Conservation (phyloP, 2,329 filamentous ascomycete genomes). For the Fusarium sulawesiense region DNA sequence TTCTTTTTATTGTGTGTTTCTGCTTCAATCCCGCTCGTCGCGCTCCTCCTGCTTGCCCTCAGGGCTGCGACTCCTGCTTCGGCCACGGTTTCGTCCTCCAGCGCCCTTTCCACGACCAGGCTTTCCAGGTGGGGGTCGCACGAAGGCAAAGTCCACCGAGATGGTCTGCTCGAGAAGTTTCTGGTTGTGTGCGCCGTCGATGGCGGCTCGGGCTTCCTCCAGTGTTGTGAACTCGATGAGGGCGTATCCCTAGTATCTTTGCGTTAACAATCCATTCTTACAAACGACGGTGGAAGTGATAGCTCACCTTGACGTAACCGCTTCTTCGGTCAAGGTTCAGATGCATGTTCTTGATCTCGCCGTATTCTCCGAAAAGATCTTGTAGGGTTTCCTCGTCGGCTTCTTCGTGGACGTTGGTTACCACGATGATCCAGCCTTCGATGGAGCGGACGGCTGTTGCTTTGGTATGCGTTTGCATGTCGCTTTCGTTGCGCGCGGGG, state of each 20-base stretch:
- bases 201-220: constrained; percentile 82
- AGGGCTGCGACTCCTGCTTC: constrained; percentile 64
- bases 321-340: constrained; percentile 84
- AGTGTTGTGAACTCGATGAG: constrained; percentile 86
- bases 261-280: neutral
- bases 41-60: constrained; percentile 51
- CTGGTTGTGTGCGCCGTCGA: constrained; percentile 80
- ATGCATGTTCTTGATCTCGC: constrained; percentile 88
- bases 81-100: constrained; percentile 56
- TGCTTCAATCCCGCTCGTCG: constrained; percentile 48
- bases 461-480: constrained; percentile 78
- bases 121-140: constrained; percentile 76
- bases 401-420: constrained; percentile 89
- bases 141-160: constrained; percentile 85
- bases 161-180: constrained; percentile 86
- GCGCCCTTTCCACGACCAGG: constrained; percentile 54
- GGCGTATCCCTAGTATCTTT: constrained; percentile 74
- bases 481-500: constrained; percentile 64
- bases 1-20: neutral
- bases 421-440: constrained; percentile 89
- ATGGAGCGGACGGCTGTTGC: constrained; percentile 87
- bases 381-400: constrained; percentile 85
- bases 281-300: too few species aligned
- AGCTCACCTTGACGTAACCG: constrained; percentile 78
- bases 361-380: constrained; percentile 84